Percentiles rank a stretch among this genome's conserved stretches.
phyloP scores from a whole-genome alignment of 1,139 yeast genomes.

The Pneumocystis murina region DNA sequence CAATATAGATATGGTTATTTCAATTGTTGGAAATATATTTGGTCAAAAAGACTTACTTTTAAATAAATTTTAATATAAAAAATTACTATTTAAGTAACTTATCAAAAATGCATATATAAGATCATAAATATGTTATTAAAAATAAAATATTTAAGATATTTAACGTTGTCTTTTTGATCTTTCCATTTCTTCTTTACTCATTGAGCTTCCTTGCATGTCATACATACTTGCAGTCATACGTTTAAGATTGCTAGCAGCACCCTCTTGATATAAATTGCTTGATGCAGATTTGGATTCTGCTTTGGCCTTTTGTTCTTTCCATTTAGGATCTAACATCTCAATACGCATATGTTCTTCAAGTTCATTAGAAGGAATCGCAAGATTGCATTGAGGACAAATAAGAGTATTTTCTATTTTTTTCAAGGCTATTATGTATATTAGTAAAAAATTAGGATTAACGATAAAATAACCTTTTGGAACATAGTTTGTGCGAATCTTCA shows the following conservation, averaged over 20 bases:
- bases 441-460: not conserved
- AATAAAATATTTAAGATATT: not conserved
- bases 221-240: slow-evolving; percentile 24
- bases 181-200: not conserved
- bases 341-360: slow-evolving; percentile 62
- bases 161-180: not conserved
- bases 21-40: slow-evolving; percentile 22
- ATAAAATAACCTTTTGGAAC: slow-evolving; percentile 16
- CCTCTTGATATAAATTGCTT: slow-evolving; percentile 51
- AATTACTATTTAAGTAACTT: not conserved
- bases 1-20: slow-evolving; percentile 21
- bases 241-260: slow-evolving; percentile 63
- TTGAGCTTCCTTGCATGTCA: not conserved
- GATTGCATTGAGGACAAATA: slow-evolving; percentile 60
- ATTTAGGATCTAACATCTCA: slow-evolving; percentile 65
- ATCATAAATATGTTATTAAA: not conserved
- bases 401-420: slow-evolving; percentile 19
- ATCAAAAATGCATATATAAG: slow-evolving; percentile 1
- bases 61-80: slow-evolving; percentile 8
- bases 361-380: slow-evolving; percentile 51
- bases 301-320: slow-evolving; percentile 52
- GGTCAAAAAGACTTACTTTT: slow-evolving; percentile 25
- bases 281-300: slow-evolving; percentile 44
- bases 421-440: slow-evolving; percentile 34
- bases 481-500: slow-evolving; percentile 22